Conservation (phyloP, 2,329 filamentous ascomycete species). For the Botryotinia globosa region DNA sequence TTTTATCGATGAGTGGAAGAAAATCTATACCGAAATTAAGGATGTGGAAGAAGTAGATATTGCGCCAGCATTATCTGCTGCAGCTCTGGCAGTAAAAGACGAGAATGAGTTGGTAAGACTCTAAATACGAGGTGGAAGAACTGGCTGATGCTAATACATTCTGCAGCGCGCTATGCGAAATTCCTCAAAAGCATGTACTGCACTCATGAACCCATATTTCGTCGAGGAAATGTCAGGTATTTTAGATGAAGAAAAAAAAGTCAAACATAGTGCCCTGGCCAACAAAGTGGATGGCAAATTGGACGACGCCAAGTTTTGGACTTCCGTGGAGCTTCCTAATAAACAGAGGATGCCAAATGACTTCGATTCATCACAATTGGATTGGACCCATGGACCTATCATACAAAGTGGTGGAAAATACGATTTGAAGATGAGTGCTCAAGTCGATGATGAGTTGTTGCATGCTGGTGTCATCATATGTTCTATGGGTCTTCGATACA, state of each 20-base stretch:
- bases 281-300: conserved; percentile 88
- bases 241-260: conserved; percentile 94
- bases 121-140: conserved; percentile 14
- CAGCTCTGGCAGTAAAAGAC: conserved; percentile 89
- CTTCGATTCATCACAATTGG: conserved; percentile 83
- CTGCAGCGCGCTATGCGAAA: conserved; percentile 80
- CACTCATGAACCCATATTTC: conserved; percentile 93
- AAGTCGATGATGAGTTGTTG: conserved; percentile 76
- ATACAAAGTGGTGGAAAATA: conserved; percentile 96
- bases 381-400: conserved; percentile 88
- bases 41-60: conserved; percentile 89
- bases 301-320: conserved; percentile 92
- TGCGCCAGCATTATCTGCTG: conserved; percentile 72
- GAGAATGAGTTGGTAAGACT: conserved; percentile 73
- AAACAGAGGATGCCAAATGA: conserved; percentile 77
- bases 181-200: conserved; percentile 89
- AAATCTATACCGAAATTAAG: conserved; percentile 72
- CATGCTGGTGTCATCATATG: conserved; percentile 93
- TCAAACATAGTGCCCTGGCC: conserved; percentile 83
- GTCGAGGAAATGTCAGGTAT: conserved; percentile 97
- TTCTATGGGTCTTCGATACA: conserved; percentile 88
- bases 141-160: conserved; percentile 16
- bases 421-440: conserved; percentile 76
- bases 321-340: conserved; percentile 66
- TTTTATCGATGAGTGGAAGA: conserved; percentile 96